Base-by-base conservation (phyloP, 495 filamentous ascomycete genomes). In the Xylaria acuta region DNA sequence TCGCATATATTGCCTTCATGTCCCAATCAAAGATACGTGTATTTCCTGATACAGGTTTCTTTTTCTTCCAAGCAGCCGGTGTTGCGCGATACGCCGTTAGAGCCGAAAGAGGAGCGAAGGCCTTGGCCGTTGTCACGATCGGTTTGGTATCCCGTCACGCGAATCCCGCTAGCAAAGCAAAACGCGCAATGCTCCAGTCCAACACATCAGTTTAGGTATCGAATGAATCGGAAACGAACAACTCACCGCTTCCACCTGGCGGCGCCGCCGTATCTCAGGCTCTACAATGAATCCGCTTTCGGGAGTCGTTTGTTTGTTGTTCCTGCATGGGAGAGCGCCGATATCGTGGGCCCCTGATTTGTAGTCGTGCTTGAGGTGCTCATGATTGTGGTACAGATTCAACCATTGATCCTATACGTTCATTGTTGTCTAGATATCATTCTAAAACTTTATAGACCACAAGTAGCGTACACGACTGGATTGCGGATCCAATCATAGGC, bases 261-360 rank as follows among this genome's bases (percentile, higher is more conserved):
- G 38, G 22, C n/a, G n/a, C 32, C 38, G 22, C 11, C n/a, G 38
- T 25, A 40, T 12, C 34, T 8, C 22, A 63, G n/a, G 56, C 5
- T 60, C 32, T 60, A 38, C 22, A 43, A 41, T n/a, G 22, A 22
- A 41, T 3, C 41, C 22, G 12, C n/a, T 47, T 30, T 32, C 25
- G 16, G 40, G n/a, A 9, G 41, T 36, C 14, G 25, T 66, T 66
- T 66, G 64, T 66, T 66, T 66, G 30, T 22, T 51, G 20, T 53
- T 66, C 25, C 12, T 45, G 16, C 40, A 64, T 64, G 2, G 14
- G 8, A 40, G 40, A 45, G 3, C 6, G 16, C 45, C 43, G 18
- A 22, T 38, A 53, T 53, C 41, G 7, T 6, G 12, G 20, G 20
- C 14, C 5, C 62, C n/a, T 16, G 11, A 45, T 43, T n/a, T 25